These are phyloP conservation scores for Sindora glabra DNA, from an alignment of 306 rosid species.

Conservation along the genomic window DNA sequence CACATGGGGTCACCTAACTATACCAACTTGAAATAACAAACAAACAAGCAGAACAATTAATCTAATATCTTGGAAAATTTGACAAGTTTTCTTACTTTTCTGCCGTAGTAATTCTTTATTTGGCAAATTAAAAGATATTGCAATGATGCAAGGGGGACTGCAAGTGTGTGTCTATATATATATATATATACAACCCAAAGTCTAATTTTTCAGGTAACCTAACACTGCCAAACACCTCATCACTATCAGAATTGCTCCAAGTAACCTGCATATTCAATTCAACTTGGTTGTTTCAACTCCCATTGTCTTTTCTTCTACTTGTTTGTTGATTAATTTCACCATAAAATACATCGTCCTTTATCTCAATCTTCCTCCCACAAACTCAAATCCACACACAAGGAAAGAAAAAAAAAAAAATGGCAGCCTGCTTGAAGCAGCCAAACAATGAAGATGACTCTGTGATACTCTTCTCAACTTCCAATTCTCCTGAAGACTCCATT, in stretches of 20 bases:
- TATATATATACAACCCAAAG: neutral
- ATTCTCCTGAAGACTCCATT: slow-evolving; percentile 56
- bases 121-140: too few relatives aligned
- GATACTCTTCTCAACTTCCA: slow-evolving; percentile 49
- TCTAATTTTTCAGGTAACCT: slow-evolving; percentile 31
- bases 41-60: neutral
- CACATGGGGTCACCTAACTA: slow-evolving; percentile 11
- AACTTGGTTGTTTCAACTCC: slow-evolving; percentile 39
- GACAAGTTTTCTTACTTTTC: neutral
- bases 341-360: neutral
- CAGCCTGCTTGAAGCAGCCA: slow-evolving; percentile 33
- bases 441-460: slow-evolving; percentile 54
- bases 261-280: slow-evolving; percentile 3
- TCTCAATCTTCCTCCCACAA: slow-evolving; percentile 9
- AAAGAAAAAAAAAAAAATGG: too few relatives aligned
- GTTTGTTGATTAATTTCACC: too few relatives aligned
- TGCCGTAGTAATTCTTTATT: neutral
- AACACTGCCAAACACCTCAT: slow-evolving; percentile 32
- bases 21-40: neutral
- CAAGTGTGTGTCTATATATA: too few relatives aligned
- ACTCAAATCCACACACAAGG: slow-evolving; percentile 3
- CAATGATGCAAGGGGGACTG: too few relatives aligned
- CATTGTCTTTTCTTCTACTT: slow-evolving; percentile 18
- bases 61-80: neutral
- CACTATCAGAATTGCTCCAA: neutral